A percentile compares a stretch with the other conserved stretches of the same genome.
Evolutionary conservation across 768 basidiomycete species (phyloP).

Genomic region (Mrakia frigida): DNA sequence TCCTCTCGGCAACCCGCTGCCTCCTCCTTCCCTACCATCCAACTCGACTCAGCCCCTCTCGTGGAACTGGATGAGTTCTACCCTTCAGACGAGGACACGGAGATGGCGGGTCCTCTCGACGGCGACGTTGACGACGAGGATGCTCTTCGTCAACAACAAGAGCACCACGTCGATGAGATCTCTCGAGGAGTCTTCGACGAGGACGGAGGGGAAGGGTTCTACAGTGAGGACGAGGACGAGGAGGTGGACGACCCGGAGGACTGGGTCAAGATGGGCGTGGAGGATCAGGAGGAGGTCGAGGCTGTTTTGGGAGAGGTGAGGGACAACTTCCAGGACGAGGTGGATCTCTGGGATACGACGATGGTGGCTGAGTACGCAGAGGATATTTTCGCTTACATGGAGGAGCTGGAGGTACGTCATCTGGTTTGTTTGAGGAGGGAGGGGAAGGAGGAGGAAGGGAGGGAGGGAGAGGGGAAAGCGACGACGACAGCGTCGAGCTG

Average conservation of each 20-base stretch:
- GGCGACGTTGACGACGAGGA: slow-evolving; percentile 34
- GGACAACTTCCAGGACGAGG: slow-evolving; percentile 60
- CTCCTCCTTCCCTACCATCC: slow-evolving; percentile 3
- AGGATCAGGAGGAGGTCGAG: slow-evolving; percentile 41
- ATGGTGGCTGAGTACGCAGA: slow-evolving; percentile 99
- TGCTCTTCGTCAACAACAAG: slow-evolving; percentile 10
- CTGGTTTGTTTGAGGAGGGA: background rate
- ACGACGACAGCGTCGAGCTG: background rate
- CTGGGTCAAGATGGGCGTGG: slow-evolving; percentile 44
- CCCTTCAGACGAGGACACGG: slow-evolving; percentile 17
- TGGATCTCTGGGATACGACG: slow-evolving; percentile 74
- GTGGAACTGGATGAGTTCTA: slow-evolving; percentile 23
- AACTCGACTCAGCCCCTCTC: slow-evolving; percentile 21
- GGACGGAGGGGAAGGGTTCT: slow-evolving; percentile 30
- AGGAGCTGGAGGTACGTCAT: slow-evolving; percentile 71
- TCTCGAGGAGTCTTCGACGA: slow-evolving; percentile 25
- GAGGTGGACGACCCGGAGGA: slow-evolving; percentile 46
- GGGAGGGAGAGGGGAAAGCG: too few relatives aligned
- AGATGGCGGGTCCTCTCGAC: slow-evolving; percentile 6
- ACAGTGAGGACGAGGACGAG: slow-evolving; percentile 28
- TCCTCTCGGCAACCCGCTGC: background rate
- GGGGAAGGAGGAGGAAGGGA: background rate
- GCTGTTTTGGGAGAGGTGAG: slow-evolving; percentile 62
- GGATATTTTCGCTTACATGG: slow-evolving; percentile 96
- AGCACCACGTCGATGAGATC: slow-evolving; percentile 9